Evolutionary conservation across 2,329 filamentous ascomycete genomes (phyloP).

Genomic region (Raffaelea ambrosiae): DNA sequence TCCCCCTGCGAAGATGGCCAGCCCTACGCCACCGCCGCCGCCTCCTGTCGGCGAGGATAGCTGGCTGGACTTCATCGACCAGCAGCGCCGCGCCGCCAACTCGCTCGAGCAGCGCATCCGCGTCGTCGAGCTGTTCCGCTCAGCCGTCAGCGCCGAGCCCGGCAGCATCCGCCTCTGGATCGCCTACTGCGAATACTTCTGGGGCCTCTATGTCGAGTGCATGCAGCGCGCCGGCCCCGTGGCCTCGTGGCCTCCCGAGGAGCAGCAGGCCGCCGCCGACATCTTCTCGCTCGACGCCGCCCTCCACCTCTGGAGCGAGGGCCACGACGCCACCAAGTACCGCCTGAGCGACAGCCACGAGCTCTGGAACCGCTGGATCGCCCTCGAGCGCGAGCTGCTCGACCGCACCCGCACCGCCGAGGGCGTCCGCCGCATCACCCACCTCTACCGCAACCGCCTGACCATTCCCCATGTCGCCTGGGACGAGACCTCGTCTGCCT

Average conservation of each 20-base stretch:
- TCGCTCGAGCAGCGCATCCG: constrained; percentile 59
- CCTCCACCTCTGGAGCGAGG: constrained; percentile 62
- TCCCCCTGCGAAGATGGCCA: constrained; percentile 13
- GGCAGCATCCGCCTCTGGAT: constrained; percentile 68
- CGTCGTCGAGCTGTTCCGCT: constrained; percentile 64
- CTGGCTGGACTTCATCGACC: constrained; percentile 71
- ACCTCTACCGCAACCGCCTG: constrained; percentile 63
- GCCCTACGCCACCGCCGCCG: constrained; percentile 13
- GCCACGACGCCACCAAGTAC: constrained; percentile 62
- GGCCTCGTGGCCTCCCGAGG: constrained; percentile 55
- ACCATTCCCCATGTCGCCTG: constrained; percentile 65
- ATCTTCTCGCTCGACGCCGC: constrained; percentile 62
- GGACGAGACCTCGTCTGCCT: constrained; percentile 66
- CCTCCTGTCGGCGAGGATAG: constrained; percentile 62
- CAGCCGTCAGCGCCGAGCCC: constrained; percentile 62
- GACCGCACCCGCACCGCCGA: constrained; percentile 43
- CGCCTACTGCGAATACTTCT: constrained; percentile 70
- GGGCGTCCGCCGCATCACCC: constrained; percentile 55
- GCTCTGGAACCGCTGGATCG: constrained; percentile 72
- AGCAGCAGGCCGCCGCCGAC: constrained; percentile 59
- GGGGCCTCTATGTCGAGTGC: constrained; percentile 58
- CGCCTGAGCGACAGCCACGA: constrained; percentile 68
- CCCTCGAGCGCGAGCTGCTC: constrained; percentile 62
- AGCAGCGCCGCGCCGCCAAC: constrained; percentile 52
- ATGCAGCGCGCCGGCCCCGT: constrained; percentile 44